Base-by-base conservation (phyloP, 2,329 filamentous ascomycete genomes). In the Blastomyces percursus region DNA sequence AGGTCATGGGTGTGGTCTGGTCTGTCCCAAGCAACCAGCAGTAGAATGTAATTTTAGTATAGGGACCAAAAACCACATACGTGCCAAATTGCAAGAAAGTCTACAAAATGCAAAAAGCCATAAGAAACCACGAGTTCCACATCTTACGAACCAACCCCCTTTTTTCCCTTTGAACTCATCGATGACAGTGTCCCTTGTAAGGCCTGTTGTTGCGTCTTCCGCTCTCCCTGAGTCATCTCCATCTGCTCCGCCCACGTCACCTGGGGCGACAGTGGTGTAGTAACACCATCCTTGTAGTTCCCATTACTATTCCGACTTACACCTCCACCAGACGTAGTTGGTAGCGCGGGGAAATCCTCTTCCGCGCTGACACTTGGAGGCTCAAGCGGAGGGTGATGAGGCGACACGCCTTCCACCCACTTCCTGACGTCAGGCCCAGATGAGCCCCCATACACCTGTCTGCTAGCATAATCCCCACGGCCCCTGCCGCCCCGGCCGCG, bases 301-400 rank as follows among this genome's bases (percentile, higher is more conserved):
- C 54, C 55, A 44, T 44, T 42, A 12, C 35, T n/a, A 32, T 62
- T 63, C 7, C 62, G 21, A 2, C 68, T 66, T 21, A 69, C 67
- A 60, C 70, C 71, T 2, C 64, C 67, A 1, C 40, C 32, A 24
- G 32, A 21, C 4, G 19, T 12, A 21, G 63, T 67, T 2, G 74
- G 73, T 0, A 76, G 68, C 46, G 74, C 69, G 8, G 74, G 74
- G 61, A 76, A 76, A 40, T 74, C 74, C 14, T 64, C 64, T 61
- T 75, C 72, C 38, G 71, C 70, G 40, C 67, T 66, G 38, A 74
- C 64, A 5, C 65, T 68, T 4, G 69, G 70, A 11, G 67, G 63
- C 21, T 50, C 48, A 60, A 67, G 44, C 19, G 64, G 63, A 4
- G 63, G 67, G 68, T 12, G 65, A 58, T 14, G 65, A 35, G 51